Evolutionary conservation across 116 monocot species (phyloP), one percentile per base, ranked within the genome.

Genomic region (Papilionanthe hybrid): DNA sequence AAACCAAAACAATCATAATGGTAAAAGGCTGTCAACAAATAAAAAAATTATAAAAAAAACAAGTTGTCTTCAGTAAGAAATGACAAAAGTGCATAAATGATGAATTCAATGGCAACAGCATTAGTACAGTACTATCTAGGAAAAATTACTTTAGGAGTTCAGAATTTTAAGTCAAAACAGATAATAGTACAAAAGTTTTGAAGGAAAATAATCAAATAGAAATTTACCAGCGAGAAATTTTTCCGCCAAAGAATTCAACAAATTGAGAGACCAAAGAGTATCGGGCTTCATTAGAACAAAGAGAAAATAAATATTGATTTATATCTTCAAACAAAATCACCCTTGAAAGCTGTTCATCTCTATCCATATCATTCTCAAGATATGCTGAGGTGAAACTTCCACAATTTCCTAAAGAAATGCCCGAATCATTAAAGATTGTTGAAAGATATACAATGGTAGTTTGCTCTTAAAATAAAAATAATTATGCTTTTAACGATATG

Each of bases 291-390:
- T 90, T 82, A 3, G 97, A 91, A 63, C 75, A 80, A 65, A 97
- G 85, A 78, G 94, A 92, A 81, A 97, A 97, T 27, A 97, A 55
- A 79, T 89, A 94, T 28, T 97, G 92, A 75, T 79, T 86, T 28
- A 97, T 83, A 90, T 97, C 97, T 75, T 97, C 97, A 86, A 94
- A 92, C 67, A 91, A 84, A 18, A 97, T 90, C 55, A 89, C 86
- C 79, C 94, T 89, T 84, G 97, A 92, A 85, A 97, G 91, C 74
- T 91, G 89, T 23, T 91, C 94, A 50, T 80, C 45, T 42, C 76
- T 80, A 32, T 90, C 92, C 29, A 45, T 57, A 12, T 78, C 81
- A 84, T 79, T 76, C 58, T 83, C 81, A 77, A 55, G 45, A 56
- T 78, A 44, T 65, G 49, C 5, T 4, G 78, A 63, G 43, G 10